These are phyloP conservation scores for Agrostemma githago DNA, from an alignment of 148 eudicot species.

Conservation along the genomic window DNA sequence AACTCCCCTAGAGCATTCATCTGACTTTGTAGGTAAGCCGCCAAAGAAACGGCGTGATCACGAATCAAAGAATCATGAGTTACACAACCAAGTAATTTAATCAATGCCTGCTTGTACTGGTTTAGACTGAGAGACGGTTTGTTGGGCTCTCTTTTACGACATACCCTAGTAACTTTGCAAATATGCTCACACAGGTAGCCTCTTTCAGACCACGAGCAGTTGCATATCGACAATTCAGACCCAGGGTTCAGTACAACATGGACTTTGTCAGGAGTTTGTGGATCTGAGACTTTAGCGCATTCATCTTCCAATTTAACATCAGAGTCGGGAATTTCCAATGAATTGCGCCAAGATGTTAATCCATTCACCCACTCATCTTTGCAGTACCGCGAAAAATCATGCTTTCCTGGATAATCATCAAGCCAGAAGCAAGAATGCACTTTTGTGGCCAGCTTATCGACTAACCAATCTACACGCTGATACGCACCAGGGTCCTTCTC, in stretches of 20 bases:
- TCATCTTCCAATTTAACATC: constrained; percentile 53
- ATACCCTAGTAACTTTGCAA: constrained; percentile 49
- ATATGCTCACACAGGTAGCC: constrained; percentile 90
- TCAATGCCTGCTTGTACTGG: constrained; percentile 62
- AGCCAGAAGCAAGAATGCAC: constrained; percentile 95
- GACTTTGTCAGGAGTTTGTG: constrained; percentile 33
- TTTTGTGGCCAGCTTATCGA: constrained; percentile 67
- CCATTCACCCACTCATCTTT: constrained; percentile 77
- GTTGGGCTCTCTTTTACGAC: constrained; percentile 35
- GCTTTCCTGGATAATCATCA: constrained; percentile 80
- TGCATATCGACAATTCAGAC: constrained; percentile 67
- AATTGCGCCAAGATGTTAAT: constrained; percentile 61
- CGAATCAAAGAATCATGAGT: constrained; percentile 72
- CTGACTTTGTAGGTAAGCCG: constrained; percentile 66
- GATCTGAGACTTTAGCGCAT: constrained; percentile 57
- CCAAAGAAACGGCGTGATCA: constrained; percentile 85
- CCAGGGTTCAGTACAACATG: constrained; percentile 60
- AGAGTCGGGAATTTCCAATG: constrained; percentile 60
- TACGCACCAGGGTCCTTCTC: constrained; percentile 48
- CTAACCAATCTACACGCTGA: constrained; percentile 85
- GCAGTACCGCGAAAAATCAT: constrained; percentile 72
- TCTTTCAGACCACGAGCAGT: constrained; percentile 55
- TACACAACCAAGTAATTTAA: constrained; percentile 54
- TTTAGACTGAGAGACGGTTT: constrained; percentile 55
- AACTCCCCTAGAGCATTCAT: constrained; percentile 32